Evolutionary conservation across 306 rosid genomes (phyloP).

Genomic region (Pyrus communis): DNA sequence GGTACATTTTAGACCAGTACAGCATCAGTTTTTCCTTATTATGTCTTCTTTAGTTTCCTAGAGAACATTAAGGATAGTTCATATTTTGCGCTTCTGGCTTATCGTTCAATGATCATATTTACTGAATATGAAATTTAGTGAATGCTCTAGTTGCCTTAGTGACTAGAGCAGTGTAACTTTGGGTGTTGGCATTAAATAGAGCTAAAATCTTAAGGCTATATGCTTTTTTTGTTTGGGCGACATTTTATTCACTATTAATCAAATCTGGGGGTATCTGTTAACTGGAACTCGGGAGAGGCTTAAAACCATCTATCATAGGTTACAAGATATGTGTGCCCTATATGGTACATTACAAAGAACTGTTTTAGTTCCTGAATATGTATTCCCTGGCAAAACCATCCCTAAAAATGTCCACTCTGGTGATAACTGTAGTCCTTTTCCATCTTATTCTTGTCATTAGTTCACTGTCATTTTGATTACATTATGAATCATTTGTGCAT

Average conservation of each 20-base stretch:
- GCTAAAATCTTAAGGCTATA: not conserved
- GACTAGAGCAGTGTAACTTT: not conserved
- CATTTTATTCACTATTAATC: not conserved
- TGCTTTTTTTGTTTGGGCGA: not conserved
- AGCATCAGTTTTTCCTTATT: not conserved
- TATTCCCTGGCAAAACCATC: not conserved
- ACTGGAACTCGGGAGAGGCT: not conserved
- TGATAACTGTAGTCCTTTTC: not conserved
- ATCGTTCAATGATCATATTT: not conserved
- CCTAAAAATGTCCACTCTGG: not conserved
- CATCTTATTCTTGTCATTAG: not conserved
- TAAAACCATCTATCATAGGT: not conserved
- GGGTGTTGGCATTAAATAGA: not conserved
- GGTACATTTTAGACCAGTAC: conserved; percentile 32
- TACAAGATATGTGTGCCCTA: not conserved
- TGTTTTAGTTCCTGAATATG: not conserved
- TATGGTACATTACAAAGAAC: not conserved
- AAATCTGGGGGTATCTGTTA: not conserved
- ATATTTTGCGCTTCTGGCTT: not conserved
- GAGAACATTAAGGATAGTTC: not conserved
- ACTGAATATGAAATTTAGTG: not conserved
- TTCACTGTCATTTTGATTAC: not conserved
- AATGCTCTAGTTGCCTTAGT: not conserved
- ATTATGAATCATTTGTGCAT: not conserved
- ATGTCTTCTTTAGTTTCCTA: not conserved